phyloP scores from a whole-genome alignment of 805 yeast genomes.

The Wickerhamiella azyma region DNA sequence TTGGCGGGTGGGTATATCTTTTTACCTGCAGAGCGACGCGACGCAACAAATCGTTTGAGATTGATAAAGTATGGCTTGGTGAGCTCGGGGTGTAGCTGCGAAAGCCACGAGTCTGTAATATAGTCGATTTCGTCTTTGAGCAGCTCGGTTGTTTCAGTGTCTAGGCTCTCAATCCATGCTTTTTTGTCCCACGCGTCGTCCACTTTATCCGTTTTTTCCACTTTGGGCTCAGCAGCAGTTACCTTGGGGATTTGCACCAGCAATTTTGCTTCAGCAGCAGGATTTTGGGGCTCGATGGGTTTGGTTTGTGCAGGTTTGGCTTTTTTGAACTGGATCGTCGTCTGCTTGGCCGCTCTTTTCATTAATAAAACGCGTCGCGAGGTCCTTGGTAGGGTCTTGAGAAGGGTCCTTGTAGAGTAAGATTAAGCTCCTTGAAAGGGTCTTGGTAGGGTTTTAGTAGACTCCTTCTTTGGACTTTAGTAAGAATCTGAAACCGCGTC shows the following conservation, averaged over 20 bases:
- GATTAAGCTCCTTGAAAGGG: too few species aligned
- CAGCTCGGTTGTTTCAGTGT: constrained; percentile 36
- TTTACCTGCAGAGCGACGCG: constrained; percentile 33
- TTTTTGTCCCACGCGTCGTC: constrained; percentile 30
- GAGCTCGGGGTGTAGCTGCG: constrained; percentile 50
- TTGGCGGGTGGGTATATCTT: constrained; percentile 65
- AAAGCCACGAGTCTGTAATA: constrained; percentile 69
- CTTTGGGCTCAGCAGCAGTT: too few species aligned
- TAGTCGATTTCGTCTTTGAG: constrained; percentile 54
- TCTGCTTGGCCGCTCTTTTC: constrained; percentile 9
- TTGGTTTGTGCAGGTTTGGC: constrained; percentile 21
- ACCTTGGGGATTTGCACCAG: too few species aligned
- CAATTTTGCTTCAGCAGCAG: not conserved
- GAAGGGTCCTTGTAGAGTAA: not conserved
- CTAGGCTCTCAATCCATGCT: constrained; percentile 37
- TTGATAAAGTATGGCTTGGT: constrained; percentile 73
- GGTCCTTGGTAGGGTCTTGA: not conserved
- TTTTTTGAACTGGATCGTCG: constrained; percentile 14
- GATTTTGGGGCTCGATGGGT: not conserved
- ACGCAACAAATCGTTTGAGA: constrained; percentile 47
- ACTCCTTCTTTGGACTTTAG: too few species aligned
- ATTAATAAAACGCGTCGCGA: not conserved
- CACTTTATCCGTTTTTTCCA: too few species aligned
- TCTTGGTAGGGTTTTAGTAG: too few species aligned
- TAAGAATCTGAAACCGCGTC: too few species aligned